Evolutionary conservation across 345 rosid species (phyloP), one percentile per base, ranked within the genome.

Genomic region (Erysimum cheiranthoides): DNA sequence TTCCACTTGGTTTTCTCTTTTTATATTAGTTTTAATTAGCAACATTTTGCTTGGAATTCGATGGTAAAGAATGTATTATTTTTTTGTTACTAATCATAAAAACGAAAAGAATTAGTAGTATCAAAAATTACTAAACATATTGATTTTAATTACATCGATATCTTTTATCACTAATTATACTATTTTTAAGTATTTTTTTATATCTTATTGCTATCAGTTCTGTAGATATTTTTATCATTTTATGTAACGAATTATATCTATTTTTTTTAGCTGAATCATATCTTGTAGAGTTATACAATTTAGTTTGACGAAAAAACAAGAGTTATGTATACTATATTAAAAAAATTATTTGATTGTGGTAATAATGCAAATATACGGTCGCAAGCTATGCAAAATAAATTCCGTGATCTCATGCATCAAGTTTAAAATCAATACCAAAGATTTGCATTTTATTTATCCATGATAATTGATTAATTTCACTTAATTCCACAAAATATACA

Each of bases 401-500:
- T 13, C 74, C 35, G 16, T 45, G 66, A 16, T 47, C 75, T 59
- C 35, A 21, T 21, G 25, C 25, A 71, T 71, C 58, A 59, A 16
- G 7, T 46, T 43, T 59, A 58, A 59, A 59, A 45, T 34, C 58
- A 63, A 43, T 51, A 71, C 27, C 7, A 34, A 35, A 59, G 36
- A 43, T 45, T 59, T 71, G 34, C 58, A 46, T 71, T 59, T 21
- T 9, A 46, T 46, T 70, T 25, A 59, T 10, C 57, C 17, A 35
- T 25, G 14, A 4, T 25, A 46, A 32, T n/a, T n/a, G n/a, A n/a
- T n/a, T n/a, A n/a, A n/a, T 9, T 27, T 34, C 45, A 9, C 17
- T 7, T 69, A 45, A 45, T 12, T 70, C 40, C 32, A 56, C 18
- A 10, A 38, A 38, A 38, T 38, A 38, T 38, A 38, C n/a, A 68